These are phyloP conservation scores for Malus sylvestris DNA, from an alignment of 306 rosid species.

Conservation along the genomic window DNA sequence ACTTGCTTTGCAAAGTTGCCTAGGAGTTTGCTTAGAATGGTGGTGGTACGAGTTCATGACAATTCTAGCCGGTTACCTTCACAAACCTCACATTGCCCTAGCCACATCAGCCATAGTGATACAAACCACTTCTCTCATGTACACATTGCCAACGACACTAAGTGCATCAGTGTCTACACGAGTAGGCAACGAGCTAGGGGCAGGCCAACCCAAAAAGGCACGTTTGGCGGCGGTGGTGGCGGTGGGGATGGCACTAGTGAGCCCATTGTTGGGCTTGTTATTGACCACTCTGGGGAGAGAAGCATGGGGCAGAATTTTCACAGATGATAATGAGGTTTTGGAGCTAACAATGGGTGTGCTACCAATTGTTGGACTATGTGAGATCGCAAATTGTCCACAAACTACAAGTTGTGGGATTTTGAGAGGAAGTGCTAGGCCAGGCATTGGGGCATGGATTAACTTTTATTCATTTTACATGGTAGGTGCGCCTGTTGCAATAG, in stretches of 20 bases:
- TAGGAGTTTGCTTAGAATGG: slow-evolving; percentile 85
- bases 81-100: slow-evolving; percentile 16
- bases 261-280: slow-evolving; percentile 13
- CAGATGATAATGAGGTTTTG: slow-evolving; percentile 17
- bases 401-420: slow-evolving; percentile 32
- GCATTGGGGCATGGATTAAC: slow-evolving; percentile 27
- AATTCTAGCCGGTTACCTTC: slow-evolving; percentile 22
- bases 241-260: slow-evolving; percentile 5
- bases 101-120: slow-evolving; percentile 35
- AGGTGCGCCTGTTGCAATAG: slow-evolving; percentile 30
- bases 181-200: slow-evolving; percentile 32
- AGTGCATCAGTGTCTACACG: slow-evolving; percentile 25
- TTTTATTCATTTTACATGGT: slow-evolving; percentile 30
- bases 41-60: slow-evolving; percentile 60
- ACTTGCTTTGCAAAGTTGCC: slow-evolving; percentile 55
- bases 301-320: slow-evolving; percentile 26
- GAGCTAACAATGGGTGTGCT: slow-evolving; percentile 17
- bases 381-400: slow-evolving; percentile 32
- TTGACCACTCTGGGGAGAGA: slow-evolving; percentile 23
- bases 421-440: slow-evolving; percentile 30
- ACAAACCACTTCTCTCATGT: slow-evolving; percentile 33
- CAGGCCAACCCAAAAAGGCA: slow-evolving; percentile 19
- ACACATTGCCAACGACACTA: slow-evolving; percentile 22
- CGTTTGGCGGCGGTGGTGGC: slow-evolving; percentile 16
- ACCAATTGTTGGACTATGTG: slow-evolving; percentile 30